Conservation (phyloP, 371 early-diverging fungal species). For the Saksenaea oblongispora region DNA sequence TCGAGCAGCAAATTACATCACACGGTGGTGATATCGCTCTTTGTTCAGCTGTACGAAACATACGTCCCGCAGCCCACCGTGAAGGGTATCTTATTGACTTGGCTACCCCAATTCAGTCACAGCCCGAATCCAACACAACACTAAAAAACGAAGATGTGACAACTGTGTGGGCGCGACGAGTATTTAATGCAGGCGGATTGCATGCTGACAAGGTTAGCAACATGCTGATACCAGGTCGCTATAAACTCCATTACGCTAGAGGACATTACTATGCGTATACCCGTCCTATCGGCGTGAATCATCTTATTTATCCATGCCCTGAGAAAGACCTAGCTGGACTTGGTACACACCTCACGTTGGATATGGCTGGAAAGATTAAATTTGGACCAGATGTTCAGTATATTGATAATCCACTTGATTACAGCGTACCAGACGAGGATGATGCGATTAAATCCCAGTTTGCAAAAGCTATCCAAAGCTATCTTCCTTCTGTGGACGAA, state of each 20-base stretch:
- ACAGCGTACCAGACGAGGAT: constrained; percentile 49
- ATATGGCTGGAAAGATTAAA: constrained; percentile 72
- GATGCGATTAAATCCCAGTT: constrained; percentile 44
- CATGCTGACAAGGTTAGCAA: constrained; percentile 67
- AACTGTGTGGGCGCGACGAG: constrained; percentile 53
- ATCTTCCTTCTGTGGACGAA: constrained; percentile 60
- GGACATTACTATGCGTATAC: constrained; percentile 78
- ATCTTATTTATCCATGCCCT: constrained; percentile 88
- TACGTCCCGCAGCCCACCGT: constrained; percentile 22
- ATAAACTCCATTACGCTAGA: constrained; percentile 67
- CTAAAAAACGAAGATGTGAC: constrained; percentile 13
- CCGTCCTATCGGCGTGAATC: constrained; percentile 44
- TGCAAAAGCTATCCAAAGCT: constrained; percentile 57
- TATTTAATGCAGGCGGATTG: constrained; percentile 85
- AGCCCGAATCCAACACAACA: constrained; percentile 17
- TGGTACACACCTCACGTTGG: constrained; percentile 85
- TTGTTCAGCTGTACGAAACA: constrained; percentile 48
- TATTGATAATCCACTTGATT: constrained; percentile 59
- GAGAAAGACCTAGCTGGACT: constrained; percentile 70
- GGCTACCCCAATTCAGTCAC: constrained; percentile 29
- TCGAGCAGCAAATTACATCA: constrained; percentile 43
- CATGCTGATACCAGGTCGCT: constrained; percentile 42
- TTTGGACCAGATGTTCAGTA: constrained; percentile 87
- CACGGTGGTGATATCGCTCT: constrained; percentile 56
- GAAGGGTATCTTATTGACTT: constrained; percentile 53